Base-by-base conservation (phyloP, 148 eudicot genomes). In the Rhododendron ovatum region DNA sequence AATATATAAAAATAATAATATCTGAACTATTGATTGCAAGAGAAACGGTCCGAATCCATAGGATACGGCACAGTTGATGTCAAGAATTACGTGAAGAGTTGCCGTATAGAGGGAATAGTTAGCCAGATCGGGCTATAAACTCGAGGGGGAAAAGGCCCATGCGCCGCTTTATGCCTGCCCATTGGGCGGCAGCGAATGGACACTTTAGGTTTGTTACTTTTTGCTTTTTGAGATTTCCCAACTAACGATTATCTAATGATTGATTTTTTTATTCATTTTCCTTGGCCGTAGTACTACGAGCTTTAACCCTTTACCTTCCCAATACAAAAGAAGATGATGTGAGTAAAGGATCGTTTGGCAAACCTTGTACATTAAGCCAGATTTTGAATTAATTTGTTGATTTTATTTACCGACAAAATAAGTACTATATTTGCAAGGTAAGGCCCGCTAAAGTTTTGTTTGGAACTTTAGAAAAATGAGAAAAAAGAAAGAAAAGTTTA, bases 81-180 rank as follows among this genome's bases (percentile, higher is more conserved):
- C 45, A 41, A 6, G 45, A 41, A 7, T 41, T 41, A 41, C 0
- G 45, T 41, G 45, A 41, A 41, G 45, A 41, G 7, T 41, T 5
- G 43, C 43, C 43, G 43, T 41, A 41, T 0, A 5, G 7, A 41
- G 45, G 45, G 45, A 41, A 41, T 41, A 41, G 30, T 30, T 30
- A 30, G 45, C 45, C 45, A 0, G 7, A 41, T 41, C 45, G 43
- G 43, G 43, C 43, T 41, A 41, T 47, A 82, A 81, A 82, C 84
- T 59, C 61, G 69, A 87, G 86, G 79, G 78, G 41, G 88, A 35
- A 41, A 41, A 41, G 79, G 79, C 43, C 65, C 88, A 65, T 69
- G 86, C 84, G 76, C 89, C 81, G 81, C 89, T 51, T 33, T 80
- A 1, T 87, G 89, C 84, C 89, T 1, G 26, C 84, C 13, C 73